Evolutionary conservation across 2,329 filamentous ascomycete species (phyloP), one percentile per base, ranked within the genome.

Genomic region (Xylariomycetidae sp.): DNA sequence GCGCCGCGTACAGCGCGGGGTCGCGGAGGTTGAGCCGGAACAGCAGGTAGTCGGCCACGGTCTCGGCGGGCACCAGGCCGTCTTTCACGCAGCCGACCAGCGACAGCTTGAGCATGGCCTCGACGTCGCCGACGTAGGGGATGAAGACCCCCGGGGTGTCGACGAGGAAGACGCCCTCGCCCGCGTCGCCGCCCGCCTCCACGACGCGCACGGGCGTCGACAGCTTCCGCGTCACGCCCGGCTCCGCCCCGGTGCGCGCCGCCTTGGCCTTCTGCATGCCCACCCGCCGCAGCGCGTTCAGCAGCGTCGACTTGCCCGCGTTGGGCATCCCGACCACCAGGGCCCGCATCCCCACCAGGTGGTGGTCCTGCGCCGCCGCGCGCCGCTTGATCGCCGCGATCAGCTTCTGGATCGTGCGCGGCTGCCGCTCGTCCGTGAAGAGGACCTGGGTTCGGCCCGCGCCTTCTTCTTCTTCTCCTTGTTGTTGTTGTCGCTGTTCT

Each of bases 281-380:
- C 13, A 72, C 67, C 25, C 70, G 74, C 14, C 92, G 82, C 30
- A 97, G 72, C 12, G 81, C 77, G 59, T 98, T 98, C 26, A 98
- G 77, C n/a, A 98, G 70, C 2, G 89, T 88, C 29, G 87, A 94
- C 63, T 98, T 98, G 22, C 92, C 92, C 1, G 95, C 87, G 56
- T 98, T 98, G 22, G 92, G 92, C 89, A 98, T 96, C 35, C 92
- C 92, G 11, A 97, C 89, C 1, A 97, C 77, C 58, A 98, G 75
- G 36, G 88, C 77, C 30, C 88, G 78, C 47, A 88, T 74, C n/a
- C 88, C 89, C 6, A 85, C 81, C n/a, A 97, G 64, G 15, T 75
- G 76, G 15, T 75, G 76, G 48, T 79, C 68, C 18, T 60, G 57
- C 16, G 62, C 54, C n/a, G 52, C 44, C 16, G 73, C 72, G 41